Base-by-base conservation (phyloP, 352 stramenopile genomes). In the Globisporangium polare region DNA sequence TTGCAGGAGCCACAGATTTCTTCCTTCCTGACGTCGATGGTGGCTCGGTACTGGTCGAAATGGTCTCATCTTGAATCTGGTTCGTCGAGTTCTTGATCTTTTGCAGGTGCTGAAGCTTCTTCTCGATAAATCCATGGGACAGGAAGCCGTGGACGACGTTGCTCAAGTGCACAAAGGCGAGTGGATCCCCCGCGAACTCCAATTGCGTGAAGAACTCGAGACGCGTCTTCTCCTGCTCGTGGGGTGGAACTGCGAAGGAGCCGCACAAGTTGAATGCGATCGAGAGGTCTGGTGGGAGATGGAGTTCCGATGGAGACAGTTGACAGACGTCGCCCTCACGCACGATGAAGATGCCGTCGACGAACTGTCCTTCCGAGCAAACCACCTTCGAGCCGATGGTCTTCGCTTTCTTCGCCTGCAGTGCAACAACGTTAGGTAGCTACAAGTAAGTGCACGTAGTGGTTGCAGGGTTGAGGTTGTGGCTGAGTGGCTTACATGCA, bases 131-230 rank as follows among this genome's bases (percentile, higher is more conserved):
- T 24, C 73, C 66, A 10, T 70, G 64, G 0, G 77, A 57, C 0
- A 89, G 66, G 57, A 88, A 88, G 0, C 80, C 80, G 27, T 89
- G 80, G n/a, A 77, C 78, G 3, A 65, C 53, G 12, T 65, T 69
- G 35, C 78, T 89, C 20, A 83, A 55, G 12, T 69, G 65, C 37
- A 74, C 27, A 46, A 87, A 89, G 4, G 66, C 60, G 2, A 88
- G 66, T n/a, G 77, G 70, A 52, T 86, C 74, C 13, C 69, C 75
- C 3, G 60, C 60, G 51, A 60, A 66, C 56, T 89, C 80, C 5
- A 89, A 65, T 60, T 89, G 77, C 15, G 65, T 71, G 65, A 85
- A 89, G 57, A 89, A 89, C 39, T 73, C 66, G 15, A 61, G 63
- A 2, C 72, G 66, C 2, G 61, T 73, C 13, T 63, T 56, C 20